Evolutionary conservation across 2,329 filamentous ascomycete species (phyloP), one percentile per base, ranked within the genome.

Genomic region (Pestalotiopsis sp.): DNA sequence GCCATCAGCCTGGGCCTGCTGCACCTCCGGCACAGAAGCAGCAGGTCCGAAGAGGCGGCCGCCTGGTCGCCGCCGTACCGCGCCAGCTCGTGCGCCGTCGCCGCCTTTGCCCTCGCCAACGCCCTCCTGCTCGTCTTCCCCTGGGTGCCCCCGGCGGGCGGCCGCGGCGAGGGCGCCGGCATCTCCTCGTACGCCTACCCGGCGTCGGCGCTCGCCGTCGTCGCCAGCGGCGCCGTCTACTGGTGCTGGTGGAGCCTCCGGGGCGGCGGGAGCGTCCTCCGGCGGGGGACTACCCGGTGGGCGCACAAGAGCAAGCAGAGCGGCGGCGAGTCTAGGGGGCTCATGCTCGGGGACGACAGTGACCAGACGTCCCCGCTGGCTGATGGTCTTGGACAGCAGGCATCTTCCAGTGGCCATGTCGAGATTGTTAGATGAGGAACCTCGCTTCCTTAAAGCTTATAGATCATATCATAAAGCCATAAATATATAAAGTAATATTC

Each of bases 111-210:
- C 2, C 69, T 73, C 0, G 75, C 71, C 62, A 81, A 82, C 72
- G 75, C 73, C 64, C 66, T 80, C 49, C 71, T 82, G 2, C 70
- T 82, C 3, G 64, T 80, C 2, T 68, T 81, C 25, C 80, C 80
- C 3, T 81, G 79, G 79, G 72, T 82, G 5, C 78, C 78, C 57
- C 79, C 79, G 1, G 72, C 70, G 23, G 74, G 76, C 68, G 75
- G 72, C 5, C 65, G 38, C 17, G 64, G 64, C 45, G 64, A 66
- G 13, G 64, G 27, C 12, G 64, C 14, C 14, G 71, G 74, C 20
- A 80, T 81, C 67, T 73, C 77, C 1, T 80, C 76, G 70, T 82
- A 77, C 70, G 78, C 80, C 2, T 81, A 81, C 68, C 80, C 80
- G 11, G 73, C 73, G 2, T 80, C 79, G 9, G 77, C 77, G 20